Evolutionary conservation across 345 rosid species (phyloP), one percentile per base, ranked within the genome.

Genomic region (Euclidium syriacum): DNA sequence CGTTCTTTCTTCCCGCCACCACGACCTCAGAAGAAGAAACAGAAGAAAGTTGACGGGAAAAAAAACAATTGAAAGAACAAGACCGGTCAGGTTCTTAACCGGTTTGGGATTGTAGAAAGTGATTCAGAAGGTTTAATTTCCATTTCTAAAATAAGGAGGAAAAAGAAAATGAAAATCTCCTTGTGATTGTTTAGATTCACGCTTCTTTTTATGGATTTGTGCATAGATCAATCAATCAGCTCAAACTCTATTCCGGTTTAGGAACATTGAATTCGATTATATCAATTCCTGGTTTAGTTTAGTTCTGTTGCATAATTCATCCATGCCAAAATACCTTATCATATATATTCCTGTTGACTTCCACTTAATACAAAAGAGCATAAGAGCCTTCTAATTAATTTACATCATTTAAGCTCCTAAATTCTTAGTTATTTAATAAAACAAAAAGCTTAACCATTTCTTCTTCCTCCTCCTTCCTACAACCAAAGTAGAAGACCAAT

Each of bases 1-100:
- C 90, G 99, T 12, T 11, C 73, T 4, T 25, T 86, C 70, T 90
- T 81, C 70, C 85, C 90, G 3, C 87, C 85, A 17, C 62, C 74
- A 15, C 36, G 24, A 7, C 67, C 71, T 5, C 56, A 79, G 77
- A 54, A 67, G 68, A 68, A 68, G 42, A 83, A 88, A 64, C 76
- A 71, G 61, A 90, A 90, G 95, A 79, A 73, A 73, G 87, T 87
- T 36, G 88, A 30, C 73, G 70, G 20, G 32, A 35, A 22, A 23
- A 10, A 65, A 25, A 32, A 23, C 41, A 44, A 25, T 27, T 17
- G 0, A 8, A 3, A 32, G 40, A 26, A 27, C 27, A n/a, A n/a
- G n/a, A 46, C 62, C 35, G 46, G 66, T 50, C 51, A 34, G 50
- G 23, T 15, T 24, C 30, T 58, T 14, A 18, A 33, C 34, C 26